Evolutionary conservation across 768 basidiomycete species (phyloP).

Genomic region (Nidularia sp.): DNA sequence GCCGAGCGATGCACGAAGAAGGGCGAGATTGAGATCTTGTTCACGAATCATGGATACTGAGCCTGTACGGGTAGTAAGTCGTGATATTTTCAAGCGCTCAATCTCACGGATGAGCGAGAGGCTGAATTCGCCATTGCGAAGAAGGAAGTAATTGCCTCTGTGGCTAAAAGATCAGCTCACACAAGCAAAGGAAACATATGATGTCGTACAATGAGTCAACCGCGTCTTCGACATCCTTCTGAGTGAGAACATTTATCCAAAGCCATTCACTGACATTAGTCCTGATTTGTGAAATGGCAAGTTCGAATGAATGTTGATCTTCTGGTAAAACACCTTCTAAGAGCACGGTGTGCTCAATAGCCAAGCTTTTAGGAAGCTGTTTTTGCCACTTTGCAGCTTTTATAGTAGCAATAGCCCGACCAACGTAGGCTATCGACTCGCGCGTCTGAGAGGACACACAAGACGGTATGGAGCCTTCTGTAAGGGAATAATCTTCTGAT

Average conservation of each 20-base stretch:
- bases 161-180: constrained; percentile 6
- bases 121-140: constrained; percentile 85
- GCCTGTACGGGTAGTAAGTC: constrained; percentile 64
- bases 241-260: constrained; percentile 85
- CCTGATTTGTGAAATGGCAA: constrained; percentile 68
- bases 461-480: constrained; percentile 67
- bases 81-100: constrained; percentile 76
- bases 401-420: constrained; percentile 81
- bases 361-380: constrained; percentile 67
- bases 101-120: constrained; percentile 83
- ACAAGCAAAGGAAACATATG: not conserved
- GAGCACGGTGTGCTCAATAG: constrained; percentile 59
- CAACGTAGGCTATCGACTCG: constrained; percentile 84
- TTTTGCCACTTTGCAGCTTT: constrained; percentile 76
- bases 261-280: constrained; percentile 90
- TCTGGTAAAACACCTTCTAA: constrained; percentile 68
- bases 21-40: constrained; percentile 83
- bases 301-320: constrained; percentile 74
- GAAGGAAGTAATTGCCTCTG: constrained; percentile 84
- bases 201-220: constrained; percentile 75
- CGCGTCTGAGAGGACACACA: constrained; percentile 69
- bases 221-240: constrained; percentile 77
- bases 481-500: constrained; percentile 52
- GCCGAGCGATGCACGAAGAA: constrained; percentile 84
- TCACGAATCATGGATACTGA: constrained; percentile 79